Evolutionary conservation across 2,329 filamentous ascomycete species (phyloP).

Genomic region (Alternaria angustiovoidea): DNA sequence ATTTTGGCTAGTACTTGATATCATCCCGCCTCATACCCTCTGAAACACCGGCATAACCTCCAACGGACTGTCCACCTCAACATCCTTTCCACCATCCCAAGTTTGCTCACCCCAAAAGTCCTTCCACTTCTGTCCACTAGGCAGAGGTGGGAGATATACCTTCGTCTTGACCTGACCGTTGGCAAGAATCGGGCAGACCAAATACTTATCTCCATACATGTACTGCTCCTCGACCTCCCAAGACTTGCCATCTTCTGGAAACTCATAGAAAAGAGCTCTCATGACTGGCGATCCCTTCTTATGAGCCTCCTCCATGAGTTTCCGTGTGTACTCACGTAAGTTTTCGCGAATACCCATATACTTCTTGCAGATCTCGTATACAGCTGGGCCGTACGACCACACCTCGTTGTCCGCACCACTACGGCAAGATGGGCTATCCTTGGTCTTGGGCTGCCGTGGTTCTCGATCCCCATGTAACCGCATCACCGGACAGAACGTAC

Average conservation of each 20-base stretch:
- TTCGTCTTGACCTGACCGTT: conserved; percentile 55
- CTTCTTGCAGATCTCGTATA: conserved; percentile 67
- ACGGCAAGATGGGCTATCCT: conserved; percentile 48
- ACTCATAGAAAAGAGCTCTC: conserved; percentile 69
- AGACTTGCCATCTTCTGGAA: conserved; percentile 61
- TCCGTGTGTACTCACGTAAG: conserved; percentile 65
- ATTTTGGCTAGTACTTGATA: background rate
- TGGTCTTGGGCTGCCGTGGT: conserved; percentile 60
- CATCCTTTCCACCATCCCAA: conserved; percentile 51
- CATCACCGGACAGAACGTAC: conserved; percentile 72
- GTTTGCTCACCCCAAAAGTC: conserved; percentile 45
- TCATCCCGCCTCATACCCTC: conserved; percentile 1
- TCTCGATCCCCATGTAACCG: conserved; percentile 72
- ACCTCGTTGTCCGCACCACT: conserved; percentile 68
- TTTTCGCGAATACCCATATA: conserved; percentile 67
- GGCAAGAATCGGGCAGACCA: conserved; percentile 65
- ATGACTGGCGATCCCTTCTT: conserved; percentile 69
- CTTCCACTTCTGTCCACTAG: conserved; percentile 53
- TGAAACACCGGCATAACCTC: conserved; percentile 60
- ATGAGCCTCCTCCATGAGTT: conserved; percentile 67
- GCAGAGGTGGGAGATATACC: conserved; percentile 61
- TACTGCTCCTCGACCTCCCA: conserved; percentile 70
- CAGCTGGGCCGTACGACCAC: conserved; percentile 70
- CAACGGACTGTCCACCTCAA: conserved; percentile 57
- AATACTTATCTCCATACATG: conserved; percentile 68